A percentile compares a stretch with the other conserved stretches of the same genome.
phyloP scores from a whole-genome alignment of 2,329 filamentous ascomycete genomes.

The Ceratocystis cacaofunesta region DNA sequence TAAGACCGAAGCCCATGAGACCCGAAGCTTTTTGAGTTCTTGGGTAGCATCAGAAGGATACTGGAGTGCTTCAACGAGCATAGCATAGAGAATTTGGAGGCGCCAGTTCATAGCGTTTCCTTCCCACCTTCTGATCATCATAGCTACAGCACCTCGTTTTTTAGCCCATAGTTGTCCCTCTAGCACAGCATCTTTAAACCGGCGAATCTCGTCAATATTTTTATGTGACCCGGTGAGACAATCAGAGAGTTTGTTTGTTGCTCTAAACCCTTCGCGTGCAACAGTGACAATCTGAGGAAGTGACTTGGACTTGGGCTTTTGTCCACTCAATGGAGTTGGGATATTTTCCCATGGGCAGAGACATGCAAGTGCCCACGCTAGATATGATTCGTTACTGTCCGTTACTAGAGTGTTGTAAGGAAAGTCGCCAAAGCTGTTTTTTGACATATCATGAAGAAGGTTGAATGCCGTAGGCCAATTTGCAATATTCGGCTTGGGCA shows the following conservation, averaged over 20 bases:
- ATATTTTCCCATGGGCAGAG: slow-evolving; percentile 56
- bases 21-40: slow-evolving; percentile 22
- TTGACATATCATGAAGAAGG: slow-evolving; percentile 39
- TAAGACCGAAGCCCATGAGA: slow-evolving; percentile 22
- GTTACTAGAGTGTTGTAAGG: slow-evolving; percentile 42
- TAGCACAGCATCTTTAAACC: slow-evolving; percentile 41
- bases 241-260: slow-evolving; percentile 59
- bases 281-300: slow-evolving; percentile 41
- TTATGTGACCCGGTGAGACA: slow-evolving; percentile 49
- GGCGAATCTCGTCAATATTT: slow-evolving; percentile 49
- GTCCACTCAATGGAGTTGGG: slow-evolving; percentile 28
- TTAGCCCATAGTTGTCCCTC: slow-evolving; percentile 31
- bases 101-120: slow-evolving; percentile 48
- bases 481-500: slow-evolving; percentile 39
- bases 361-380: slow-evolving; percentile 63
- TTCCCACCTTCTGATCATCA: slow-evolving; percentile 62
- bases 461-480: slow-evolving; percentile 52
- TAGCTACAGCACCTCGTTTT: slow-evolving; percentile 52
- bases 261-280: slow-evolving; percentile 63
- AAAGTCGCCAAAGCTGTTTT: slow-evolving; percentile 31
- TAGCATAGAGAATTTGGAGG: slow-evolving; percentile 51
- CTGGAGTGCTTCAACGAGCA: slow-evolving; percentile 46
- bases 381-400: slow-evolving; percentile 50
- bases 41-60: slow-evolving; percentile 22
- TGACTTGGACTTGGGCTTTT: slow-evolving; percentile 35